Evolutionary conservation across 2,329 filamentous ascomycete genomes (phyloP).

Genomic region (Keithomyces neogunnii): DNA sequence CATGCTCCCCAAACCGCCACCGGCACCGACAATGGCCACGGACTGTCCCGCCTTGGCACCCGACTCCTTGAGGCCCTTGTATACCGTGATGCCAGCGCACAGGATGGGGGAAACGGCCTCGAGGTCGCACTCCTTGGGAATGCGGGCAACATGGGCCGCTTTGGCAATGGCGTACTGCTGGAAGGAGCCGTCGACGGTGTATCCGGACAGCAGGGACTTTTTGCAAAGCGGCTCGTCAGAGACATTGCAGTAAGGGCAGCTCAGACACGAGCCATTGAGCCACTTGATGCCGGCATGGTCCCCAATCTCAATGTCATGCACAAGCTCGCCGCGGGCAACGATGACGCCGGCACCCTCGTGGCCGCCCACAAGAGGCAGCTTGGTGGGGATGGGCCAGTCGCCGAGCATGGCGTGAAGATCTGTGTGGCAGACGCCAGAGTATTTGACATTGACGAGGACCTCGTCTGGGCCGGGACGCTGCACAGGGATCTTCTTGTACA

Average conservation of each 20-base stretch:
- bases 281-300: constrained; percentile 87
- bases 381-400: constrained; percentile 79
- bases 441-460: constrained; percentile 87
- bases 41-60: constrained; percentile 64
- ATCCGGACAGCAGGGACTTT: constrained; percentile 70
- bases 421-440: constrained; percentile 84
- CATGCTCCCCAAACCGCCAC: constrained; percentile 70
- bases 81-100: constrained; percentile 80
- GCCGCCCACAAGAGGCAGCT: constrained; percentile 79
- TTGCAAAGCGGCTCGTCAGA: constrained; percentile 77
- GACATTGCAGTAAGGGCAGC: constrained; percentile 75
- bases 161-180: constrained; percentile 89
- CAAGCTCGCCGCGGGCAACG: constrained; percentile 69
- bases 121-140: constrained; percentile 68
- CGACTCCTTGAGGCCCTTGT: constrained; percentile 86
- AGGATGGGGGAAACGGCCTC: constrained; percentile 73
- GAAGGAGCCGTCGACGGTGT: constrained; percentile 88
- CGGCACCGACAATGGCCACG: constrained; percentile 79
- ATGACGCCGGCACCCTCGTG: constrained; percentile 75
- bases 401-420: constrained; percentile 74
- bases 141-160: constrained; percentile 73
- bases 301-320: constrained; percentile 70
- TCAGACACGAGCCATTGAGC: constrained; percentile 80
- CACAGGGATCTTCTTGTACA: constrained; percentile 77
- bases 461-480: constrained; percentile 76